Percentiles rank a stretch among this genome's conserved stretches.
Evolutionary conservation across 371 early-diverging fungal species (phyloP).

Genomic region (Mortierella sp.): DNA sequence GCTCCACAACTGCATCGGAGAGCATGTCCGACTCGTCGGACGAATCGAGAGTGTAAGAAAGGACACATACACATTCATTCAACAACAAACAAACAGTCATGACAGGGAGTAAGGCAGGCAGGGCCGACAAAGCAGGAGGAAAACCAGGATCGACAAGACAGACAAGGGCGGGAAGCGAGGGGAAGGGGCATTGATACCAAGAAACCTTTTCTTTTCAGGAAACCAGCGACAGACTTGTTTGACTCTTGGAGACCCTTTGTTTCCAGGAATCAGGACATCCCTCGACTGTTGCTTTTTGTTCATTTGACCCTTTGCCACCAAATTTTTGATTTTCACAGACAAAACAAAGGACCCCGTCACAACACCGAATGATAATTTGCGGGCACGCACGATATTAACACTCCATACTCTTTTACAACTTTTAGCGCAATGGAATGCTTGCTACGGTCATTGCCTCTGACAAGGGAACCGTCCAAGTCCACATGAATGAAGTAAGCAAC

Average conservation of each 20-base stretch:
- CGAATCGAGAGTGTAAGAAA: conserved; percentile 32
- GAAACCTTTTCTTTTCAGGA: neutral
- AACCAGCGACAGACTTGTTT: neutral
- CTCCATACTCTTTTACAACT: neutral
- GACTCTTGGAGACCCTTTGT: neutral
- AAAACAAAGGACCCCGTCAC: too few relatives aligned
- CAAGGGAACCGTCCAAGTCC: conserved; percentile 38
- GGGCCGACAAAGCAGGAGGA: neutral
- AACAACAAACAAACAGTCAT: neutral
- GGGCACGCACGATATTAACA: neutral
- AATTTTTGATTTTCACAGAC: neutral
- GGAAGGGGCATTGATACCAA: too few relatives aligned
- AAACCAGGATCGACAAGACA: neutral
- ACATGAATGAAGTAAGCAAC: conserved; percentile 32
- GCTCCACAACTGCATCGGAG: conserved; percentile 19
- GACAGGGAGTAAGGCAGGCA: neutral
- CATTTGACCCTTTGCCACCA: conserved; percentile 9
- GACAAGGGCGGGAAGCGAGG: too few relatives aligned
- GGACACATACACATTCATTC: neutral
- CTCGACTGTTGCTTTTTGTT: too few relatives aligned
- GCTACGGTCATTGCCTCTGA: conserved; percentile 39
- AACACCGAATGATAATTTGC: too few relatives aligned
- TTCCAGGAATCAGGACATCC: too few relatives aligned
- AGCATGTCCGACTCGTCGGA: conserved; percentile 52
- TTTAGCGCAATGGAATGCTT: conserved; percentile 34